These are phyloP conservation scores for Fremontodendron californicum DNA, from an alignment of 345 rosid species.

Conservation along the genomic window DNA sequence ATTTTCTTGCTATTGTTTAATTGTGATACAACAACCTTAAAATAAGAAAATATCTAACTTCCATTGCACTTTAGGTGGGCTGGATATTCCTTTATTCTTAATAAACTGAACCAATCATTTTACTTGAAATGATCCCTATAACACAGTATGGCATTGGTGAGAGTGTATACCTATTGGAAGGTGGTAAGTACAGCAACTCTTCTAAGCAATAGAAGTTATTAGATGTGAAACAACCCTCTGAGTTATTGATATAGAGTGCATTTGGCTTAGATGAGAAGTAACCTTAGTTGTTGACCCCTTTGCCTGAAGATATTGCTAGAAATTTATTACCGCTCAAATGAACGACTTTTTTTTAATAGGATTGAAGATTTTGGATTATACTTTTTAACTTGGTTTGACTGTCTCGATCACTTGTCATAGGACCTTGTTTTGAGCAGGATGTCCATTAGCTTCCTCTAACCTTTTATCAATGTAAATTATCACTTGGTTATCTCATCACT, in stretches of 20 bases:
- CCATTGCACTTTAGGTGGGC: not conserved
- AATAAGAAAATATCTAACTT: not conserved
- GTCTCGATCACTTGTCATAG: not conserved
- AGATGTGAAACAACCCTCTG: not conserved
- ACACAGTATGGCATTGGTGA: not conserved
- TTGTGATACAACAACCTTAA: not conserved
- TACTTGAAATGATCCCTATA: not conserved
- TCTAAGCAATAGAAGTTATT: not conserved
- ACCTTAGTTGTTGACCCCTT: not conserved
- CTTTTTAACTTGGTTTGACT: not conserved
- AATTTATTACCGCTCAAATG: not conserved
- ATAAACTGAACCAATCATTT: not conserved
- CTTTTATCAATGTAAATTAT: not conserved
- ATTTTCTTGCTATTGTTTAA: not conserved
- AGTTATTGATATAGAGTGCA: not conserved
- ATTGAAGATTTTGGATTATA: not conserved
- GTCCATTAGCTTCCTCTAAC: not conserved
- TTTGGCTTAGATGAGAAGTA: not conserved
- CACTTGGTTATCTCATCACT: not conserved
- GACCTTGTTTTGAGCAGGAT: not conserved
- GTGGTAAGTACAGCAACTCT: not conserved
- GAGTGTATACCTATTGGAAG: not conserved
- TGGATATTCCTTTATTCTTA: not conserved
- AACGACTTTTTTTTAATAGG: not conserved
- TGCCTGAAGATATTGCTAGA: not conserved